These are phyloP conservation scores for Setomelanomma holmii DNA, from an alignment of 2,329 filamentous ascomycete genomes.

Conservation along the genomic window DNA sequence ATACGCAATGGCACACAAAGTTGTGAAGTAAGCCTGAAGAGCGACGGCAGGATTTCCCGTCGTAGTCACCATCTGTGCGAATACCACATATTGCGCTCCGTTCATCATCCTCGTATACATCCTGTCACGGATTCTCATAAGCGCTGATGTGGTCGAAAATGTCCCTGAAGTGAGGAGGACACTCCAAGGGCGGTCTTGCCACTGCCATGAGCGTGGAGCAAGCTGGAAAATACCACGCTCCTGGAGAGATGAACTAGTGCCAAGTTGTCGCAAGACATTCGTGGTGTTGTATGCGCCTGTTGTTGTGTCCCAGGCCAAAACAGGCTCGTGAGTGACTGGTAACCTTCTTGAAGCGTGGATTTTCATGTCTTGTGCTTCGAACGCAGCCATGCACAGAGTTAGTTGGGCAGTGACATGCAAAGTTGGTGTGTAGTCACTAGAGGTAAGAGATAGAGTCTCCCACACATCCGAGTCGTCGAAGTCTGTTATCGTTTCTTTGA, in stretches of 20 bases:
- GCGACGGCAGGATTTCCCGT: not conserved
- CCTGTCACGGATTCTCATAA: not conserved
- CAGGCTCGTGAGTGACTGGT: not conserved
- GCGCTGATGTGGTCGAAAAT: not conserved
- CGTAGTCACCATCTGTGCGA: not conserved
- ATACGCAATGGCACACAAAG: not conserved
- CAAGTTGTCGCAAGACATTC: not conserved
- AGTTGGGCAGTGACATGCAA: not conserved
- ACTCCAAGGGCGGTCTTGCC: not conserved
- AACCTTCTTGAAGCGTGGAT: not conserved
- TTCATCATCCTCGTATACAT: not conserved
- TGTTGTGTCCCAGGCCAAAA: not conserved
- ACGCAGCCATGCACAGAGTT: not conserved
- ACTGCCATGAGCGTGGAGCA: not conserved
- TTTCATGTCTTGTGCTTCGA: not conserved
- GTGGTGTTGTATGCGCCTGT: not conserved
- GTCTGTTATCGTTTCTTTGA: not conserved
- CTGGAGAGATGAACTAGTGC: not conserved
- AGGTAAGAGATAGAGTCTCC: not conserved
- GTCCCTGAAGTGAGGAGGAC: not conserved
- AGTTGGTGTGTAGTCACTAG: not conserved
- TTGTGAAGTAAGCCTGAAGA: not conserved
- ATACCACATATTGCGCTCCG: not conserved
- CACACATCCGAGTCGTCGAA: not conserved
- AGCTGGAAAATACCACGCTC: not conserved